These are phyloP conservation scores for Hemerocallis citrina DNA, from an alignment of 106 monocot genomes.

Conservation along the genomic window DNA sequence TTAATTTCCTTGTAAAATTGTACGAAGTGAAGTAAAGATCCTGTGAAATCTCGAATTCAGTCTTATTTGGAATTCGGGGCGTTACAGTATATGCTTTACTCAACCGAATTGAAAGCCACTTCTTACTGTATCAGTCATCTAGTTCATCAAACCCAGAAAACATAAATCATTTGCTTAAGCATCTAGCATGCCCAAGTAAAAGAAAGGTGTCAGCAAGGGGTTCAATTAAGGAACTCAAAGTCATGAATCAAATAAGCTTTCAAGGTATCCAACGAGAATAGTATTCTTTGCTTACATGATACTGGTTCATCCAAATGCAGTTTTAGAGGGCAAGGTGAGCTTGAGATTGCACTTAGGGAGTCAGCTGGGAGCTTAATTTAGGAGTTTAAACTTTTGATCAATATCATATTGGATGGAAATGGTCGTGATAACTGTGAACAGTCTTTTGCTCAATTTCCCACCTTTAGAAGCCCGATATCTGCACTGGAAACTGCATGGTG, in stretches of 20 bases:
- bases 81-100: conserved; percentile 63
- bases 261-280: conserved; percentile 71
- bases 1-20: no score
- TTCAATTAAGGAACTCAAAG: conserved; percentile 3
- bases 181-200: conserved; percentile 56
- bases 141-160: conserved; percentile 36
- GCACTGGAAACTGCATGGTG: conserved; percentile 71
- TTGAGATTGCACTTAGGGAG: conserved; percentile 41
- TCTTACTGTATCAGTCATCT: conserved; percentile 31
- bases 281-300: conserved; percentile 93
- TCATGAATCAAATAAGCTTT: conserved; percentile 19
- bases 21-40: no score
- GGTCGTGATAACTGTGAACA: no score
- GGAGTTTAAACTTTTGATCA: no score
- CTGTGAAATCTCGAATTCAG: no score
- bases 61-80: no score
- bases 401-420: no score
- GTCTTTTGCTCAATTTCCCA: no score
- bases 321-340: conserved; percentile 73
- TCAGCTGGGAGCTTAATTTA: no score
- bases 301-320: conserved; percentile 76
- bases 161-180: conserved; percentile 76
- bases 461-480: conserved; percentile 55
- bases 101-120: conserved; percentile 65
- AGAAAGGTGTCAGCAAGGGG: conserved; percentile 25